Base-by-base conservation (phyloP, 495 filamentous ascomycete genomes). In the Xylaria scruposa region DNA sequence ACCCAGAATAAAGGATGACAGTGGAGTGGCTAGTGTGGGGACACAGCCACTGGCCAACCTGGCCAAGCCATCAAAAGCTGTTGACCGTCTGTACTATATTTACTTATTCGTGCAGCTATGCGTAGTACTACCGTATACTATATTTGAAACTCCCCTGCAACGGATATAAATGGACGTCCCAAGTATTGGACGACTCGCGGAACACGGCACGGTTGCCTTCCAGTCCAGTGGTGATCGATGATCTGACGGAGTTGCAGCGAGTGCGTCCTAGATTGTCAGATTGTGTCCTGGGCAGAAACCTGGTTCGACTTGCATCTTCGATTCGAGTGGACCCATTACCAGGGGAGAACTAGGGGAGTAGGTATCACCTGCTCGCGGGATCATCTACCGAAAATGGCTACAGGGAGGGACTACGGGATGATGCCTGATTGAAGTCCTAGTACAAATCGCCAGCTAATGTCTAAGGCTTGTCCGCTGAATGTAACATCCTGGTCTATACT, bases 371-470 rank as follows among this genome's bases (percentile, higher is more conserved):
- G 15, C 29, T 59, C 1, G 19, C 33, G 58, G 58, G n/a, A 60
- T 60, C 9, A 10, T 60, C 17, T 38, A 38, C 58, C 58, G 58
- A 60, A n/a, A n/a, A 38, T 40, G 58, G 58, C 17, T 29, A 33
- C 1, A 60, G 38, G 24, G 12, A 60, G 31, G 6, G 15, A 8
- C 15, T 36, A 36, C 15, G 29, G 29, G 26, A 19, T 5, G 21
- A 59, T 60, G 58, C 58, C 33, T 38, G 17, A 36, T 19, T 26
- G 33, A 33, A 38, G 8, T 60, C 15, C 29, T 29, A 38, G n/a
- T 38, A 60, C 38, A 60, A 33, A 60, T 60, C 17, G 19, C 58
- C n/a, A 60, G 38, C 58, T 38, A 60, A 60, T 33, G 13, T 8
- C 54, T 19, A 9, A 12, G 26, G 26, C 54, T 59, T 17, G 54